These are phyloP conservation scores for Penicillium coffeae DNA, from an alignment of 495 filamentous ascomycete species.

Conservation along the genomic window DNA sequence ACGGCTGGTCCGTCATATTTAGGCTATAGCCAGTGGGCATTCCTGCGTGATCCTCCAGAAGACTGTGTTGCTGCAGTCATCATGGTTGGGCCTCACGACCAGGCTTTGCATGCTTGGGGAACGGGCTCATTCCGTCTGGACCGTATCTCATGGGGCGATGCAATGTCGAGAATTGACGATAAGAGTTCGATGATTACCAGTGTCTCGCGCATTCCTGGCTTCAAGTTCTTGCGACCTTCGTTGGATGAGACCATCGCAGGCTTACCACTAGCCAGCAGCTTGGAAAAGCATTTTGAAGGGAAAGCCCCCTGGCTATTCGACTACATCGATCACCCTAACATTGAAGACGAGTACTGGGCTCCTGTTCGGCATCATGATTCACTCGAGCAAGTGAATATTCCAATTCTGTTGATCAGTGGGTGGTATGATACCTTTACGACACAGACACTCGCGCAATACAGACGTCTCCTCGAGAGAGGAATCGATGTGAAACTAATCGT, in stretches of 20 bases:
- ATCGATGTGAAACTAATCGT: conserved; percentile 14
- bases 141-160: conserved; percentile 20
- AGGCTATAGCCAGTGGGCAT: conserved; percentile 29
- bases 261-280: conserved; percentile 14
- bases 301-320: conserved; percentile 18
- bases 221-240: conserved; percentile 11
- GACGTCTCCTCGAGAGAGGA: conserved; percentile 5
- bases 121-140: conserved; percentile 25
- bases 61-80: conserved; percentile 27
- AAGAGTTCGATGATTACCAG: conserved; percentile 9
- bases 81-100: conserved; percentile 21
- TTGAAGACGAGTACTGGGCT: conserved; percentile 21
- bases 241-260: conserved; percentile 9
- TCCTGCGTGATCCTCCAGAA: conserved; percentile 21
- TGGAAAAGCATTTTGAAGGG: conserved; percentile 14
- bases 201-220: conserved; percentile 10
- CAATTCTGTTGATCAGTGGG: conserved; percentile 26
- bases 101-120: conserved; percentile 16
- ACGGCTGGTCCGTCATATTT: conserved; percentile 29
- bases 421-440: conserved; percentile 26
- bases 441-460: conserved; percentile 24
- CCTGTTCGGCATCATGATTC: conserved; percentile 11
- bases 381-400: conserved; percentile 22
- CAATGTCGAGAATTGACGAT: conserved; percentile 8
- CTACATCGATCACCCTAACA: conserved; percentile 11